Percentiles rank a stretch among this genome's conserved stretches.
Evolutionary conservation across 495 filamentous ascomycete species (phyloP).

Genomic region (Aspergillus olivimuriae): DNA sequence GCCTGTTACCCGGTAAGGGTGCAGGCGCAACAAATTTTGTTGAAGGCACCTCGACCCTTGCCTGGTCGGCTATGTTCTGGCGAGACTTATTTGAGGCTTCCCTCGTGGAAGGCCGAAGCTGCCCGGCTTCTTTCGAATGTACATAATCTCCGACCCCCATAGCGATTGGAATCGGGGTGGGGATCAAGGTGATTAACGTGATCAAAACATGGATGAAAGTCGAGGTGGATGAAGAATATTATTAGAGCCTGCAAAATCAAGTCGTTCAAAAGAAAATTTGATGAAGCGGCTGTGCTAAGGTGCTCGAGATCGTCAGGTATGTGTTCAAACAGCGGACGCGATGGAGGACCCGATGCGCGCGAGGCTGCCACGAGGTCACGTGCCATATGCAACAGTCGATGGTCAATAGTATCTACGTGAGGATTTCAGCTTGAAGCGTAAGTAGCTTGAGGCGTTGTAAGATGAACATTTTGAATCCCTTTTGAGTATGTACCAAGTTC

Average conservation of each 20-base stretch:
- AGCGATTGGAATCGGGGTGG: slow-evolving; percentile 5
- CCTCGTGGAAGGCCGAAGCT: slow-evolving; percentile 22
- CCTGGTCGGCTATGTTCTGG: slow-evolving; percentile 32
- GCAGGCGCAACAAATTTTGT: slow-evolving; percentile 17
- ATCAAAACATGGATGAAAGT: background rate
- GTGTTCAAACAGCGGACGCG: no score
- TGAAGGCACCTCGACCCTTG: slow-evolving; percentile 28
- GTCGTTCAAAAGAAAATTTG: no score
- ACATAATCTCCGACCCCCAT: slow-evolving; percentile 44
- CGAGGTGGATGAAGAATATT: background rate
- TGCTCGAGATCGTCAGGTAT: no score
- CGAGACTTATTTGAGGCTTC: slow-evolving; percentile 23
- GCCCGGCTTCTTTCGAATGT: slow-evolving; percentile 35
- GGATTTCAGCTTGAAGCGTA: no score
- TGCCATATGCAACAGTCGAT: slow-evolving; percentile 47
- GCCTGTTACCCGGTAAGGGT: slow-evolving; percentile 12
- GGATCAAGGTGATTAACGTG: background rate
- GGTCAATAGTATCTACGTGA: no score
- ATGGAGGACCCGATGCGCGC: slow-evolving; percentile 16
- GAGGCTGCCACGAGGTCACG: slow-evolving; percentile 30
- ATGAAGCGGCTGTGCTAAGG: no score
- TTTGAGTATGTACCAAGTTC: no score
- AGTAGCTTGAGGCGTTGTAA: no score
- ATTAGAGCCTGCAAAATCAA: no score
- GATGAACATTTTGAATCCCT: no score